These are phyloP conservation scores for Boletales sp. DNA, from an alignment of 768 basidiomycete species.

Conservation along the genomic window DNA sequence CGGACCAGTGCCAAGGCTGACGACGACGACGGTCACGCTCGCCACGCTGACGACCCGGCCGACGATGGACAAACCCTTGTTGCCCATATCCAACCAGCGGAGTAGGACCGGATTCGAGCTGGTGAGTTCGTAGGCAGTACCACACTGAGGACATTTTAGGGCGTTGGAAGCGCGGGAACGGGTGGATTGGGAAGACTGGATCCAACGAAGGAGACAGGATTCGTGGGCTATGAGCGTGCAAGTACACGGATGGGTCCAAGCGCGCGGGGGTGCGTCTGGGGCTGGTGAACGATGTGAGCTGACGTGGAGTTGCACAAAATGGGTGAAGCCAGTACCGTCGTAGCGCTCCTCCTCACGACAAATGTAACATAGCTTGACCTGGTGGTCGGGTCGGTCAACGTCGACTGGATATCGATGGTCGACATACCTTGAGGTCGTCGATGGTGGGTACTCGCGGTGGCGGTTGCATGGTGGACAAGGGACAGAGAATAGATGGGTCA, in stretches of 20 bases:
- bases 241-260: conserved; percentile 78
- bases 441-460: conserved; percentile 32
- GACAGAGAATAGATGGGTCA: too few relatives aligned
- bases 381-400: conserved; percentile 3
- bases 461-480: conserved; percentile 3
- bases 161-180: conserved; percentile 54
- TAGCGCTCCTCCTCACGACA: conserved; percentile 69
- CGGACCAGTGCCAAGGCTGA: conserved; percentile 62
- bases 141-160: conserved; percentile 79
- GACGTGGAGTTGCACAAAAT: neutral
- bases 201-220: conserved; percentile 76
- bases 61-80: conserved; percentile 44
- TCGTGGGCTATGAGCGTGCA: conserved; percentile 83
- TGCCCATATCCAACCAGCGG: conserved; percentile 46
- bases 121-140: conserved; percentile 60
- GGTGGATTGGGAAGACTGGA: conserved; percentile 62
- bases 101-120: conserved; percentile 58
- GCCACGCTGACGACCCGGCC: conserved; percentile 53
- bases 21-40: conserved; percentile 46
- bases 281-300: conserved; percentile 23
- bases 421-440: conserved; percentile 30
- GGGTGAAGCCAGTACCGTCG: conserved; percentile 31
- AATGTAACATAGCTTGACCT: conserved; percentile 78
- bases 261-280: conserved; percentile 45
- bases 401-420: neutral